Conservation (phyloP, 2,329 filamentous ascomycete genomes). For the Sordariomycetes sp. region DNA sequence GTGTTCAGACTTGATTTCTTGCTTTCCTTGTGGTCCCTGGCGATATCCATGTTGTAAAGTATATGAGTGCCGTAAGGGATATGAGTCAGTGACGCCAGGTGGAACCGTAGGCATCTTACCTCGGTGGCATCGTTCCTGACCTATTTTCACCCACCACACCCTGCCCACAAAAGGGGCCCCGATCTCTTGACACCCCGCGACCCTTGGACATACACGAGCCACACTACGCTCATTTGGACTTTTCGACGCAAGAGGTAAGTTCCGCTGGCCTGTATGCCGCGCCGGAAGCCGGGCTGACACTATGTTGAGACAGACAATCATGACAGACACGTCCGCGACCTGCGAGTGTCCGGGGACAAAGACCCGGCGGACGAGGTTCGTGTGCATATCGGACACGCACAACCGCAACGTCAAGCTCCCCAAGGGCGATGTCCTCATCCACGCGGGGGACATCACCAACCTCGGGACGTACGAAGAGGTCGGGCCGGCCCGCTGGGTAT, state of each 20-base stretch:
- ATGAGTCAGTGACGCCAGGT: neutral
- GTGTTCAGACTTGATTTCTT: neutral
- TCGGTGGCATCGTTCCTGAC: neutral
- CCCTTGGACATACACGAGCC: neutral
- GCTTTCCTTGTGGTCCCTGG: neutral
- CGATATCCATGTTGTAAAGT: neutral
- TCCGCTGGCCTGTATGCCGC: no score
- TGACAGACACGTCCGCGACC: neutral
- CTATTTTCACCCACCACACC: neutral
- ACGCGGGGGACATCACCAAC: constrained; percentile 69
- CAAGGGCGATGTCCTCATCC: constrained; percentile 62
- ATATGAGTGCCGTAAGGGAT: no score
- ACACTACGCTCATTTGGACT: no score
- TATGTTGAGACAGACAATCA: neutral
- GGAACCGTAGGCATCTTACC: neutral
- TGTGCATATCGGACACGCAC: constrained; percentile 71
- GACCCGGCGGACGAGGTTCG: constrained; percentile 48
- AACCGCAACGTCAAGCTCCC: constrained; percentile 56
- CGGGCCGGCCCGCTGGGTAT: neutral
- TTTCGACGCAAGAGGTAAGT: no score
- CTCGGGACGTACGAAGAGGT: constrained; percentile 52
- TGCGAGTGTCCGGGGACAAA: neutral
- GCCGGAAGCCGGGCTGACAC: neutral
- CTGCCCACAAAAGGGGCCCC: neutral
- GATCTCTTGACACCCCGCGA: neutral